Conservation (phyloP, 2,329 filamentous ascomycete species). For the Paecilomyces variotii region DNA sequence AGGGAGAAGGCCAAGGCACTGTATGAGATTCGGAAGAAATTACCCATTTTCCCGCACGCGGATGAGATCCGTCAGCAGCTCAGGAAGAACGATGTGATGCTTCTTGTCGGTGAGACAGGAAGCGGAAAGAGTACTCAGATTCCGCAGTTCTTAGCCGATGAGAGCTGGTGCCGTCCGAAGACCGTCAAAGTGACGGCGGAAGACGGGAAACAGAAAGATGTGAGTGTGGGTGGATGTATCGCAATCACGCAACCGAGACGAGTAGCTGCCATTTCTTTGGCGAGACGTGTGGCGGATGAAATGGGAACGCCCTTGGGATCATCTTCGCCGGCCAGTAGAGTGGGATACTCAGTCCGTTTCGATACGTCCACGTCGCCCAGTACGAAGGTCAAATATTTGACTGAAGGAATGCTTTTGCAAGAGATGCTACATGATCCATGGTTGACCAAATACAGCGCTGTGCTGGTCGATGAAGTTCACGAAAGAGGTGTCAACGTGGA, state of each 20-base stretch:
- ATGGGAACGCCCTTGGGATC: slow-evolving; percentile 58
- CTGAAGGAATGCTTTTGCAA: slow-evolving; percentile 91
- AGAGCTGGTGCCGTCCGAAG: slow-evolving; percentile 67
- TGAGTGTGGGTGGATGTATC: slow-evolving; percentile 66
- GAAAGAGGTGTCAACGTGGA: slow-evolving; percentile 94
- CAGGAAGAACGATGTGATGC: slow-evolving; percentile 61
- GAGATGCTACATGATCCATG: slow-evolving; percentile 82
- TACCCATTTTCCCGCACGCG: slow-evolving; percentile 74
- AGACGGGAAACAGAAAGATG: slow-evolving; percentile 29
- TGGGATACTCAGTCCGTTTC: slow-evolving; percentile 93
- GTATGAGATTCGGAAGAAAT: slow-evolving; percentile 50
- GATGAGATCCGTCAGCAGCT: slow-evolving; percentile 61
- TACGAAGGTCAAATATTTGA: slow-evolving; percentile 87
- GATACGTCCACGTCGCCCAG: slow-evolving; percentile 75
- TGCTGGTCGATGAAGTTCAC: slow-evolving; percentile 95
- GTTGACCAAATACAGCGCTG: slow-evolving; percentile 75
- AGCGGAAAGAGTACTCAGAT: slow-evolving; percentile 96
- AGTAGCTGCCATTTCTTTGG: slow-evolving; percentile 87
- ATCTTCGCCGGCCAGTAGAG: slow-evolving; percentile 52
- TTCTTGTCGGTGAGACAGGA: slow-evolving; percentile 89
- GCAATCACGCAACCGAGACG: slow-evolving; percentile 91
- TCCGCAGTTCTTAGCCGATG: slow-evolving; percentile 74
- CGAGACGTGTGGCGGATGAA: slow-evolving; percentile 79
- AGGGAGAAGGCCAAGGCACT: slow-evolving; percentile 41
- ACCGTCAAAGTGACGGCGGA: slow-evolving; percentile 41